A percentile compares a stretch with the other conserved stretches of the same genome.
Evolutionary conservation across 1,139 yeast species (phyloP).

Genomic region (Geotrichum restrictum): DNA sequence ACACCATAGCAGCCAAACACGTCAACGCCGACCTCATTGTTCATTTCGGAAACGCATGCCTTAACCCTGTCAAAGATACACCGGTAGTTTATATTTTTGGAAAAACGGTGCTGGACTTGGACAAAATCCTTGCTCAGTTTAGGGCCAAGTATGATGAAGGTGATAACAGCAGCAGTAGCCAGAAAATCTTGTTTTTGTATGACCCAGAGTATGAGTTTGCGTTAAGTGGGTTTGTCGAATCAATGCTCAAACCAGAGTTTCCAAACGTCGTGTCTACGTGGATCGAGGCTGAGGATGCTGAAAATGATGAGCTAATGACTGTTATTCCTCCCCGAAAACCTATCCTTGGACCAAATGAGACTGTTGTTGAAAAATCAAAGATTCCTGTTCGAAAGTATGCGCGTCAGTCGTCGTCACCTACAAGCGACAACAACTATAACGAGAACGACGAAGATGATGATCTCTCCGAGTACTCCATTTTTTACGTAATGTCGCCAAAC

Average conservation of each 20-base stretch:
- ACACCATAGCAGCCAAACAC: conserved; percentile 95
- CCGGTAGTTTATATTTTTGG: conserved; percentile 78
- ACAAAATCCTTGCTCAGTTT: conserved; percentile 27
- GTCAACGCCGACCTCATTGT: conserved; percentile 79
- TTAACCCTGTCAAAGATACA: conserved; percentile 65
- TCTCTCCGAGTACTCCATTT: conserved; percentile 35
- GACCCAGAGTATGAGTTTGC: conserved; percentile 34
- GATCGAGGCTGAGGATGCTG: conserved; percentile 17
- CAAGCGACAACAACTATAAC: no score
- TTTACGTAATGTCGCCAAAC: conserved; percentile 54
- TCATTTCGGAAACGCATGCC: conserved; percentile 93
- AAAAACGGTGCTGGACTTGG: conserved; percentile 31
- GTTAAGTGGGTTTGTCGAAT: conserved; percentile 24
- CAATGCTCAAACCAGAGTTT: conserved; percentile 16
- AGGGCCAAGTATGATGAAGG: conserved; percentile 16
- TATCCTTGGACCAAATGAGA: background rate
- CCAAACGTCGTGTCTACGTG: conserved; percentile 23
- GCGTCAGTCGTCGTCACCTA: background rate
- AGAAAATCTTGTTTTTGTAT: conserved; percentile 31
- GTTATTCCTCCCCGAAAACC: conserved; percentile 10
- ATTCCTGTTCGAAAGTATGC: conserved; percentile 12
- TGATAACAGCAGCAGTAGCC: conserved; percentile 13
- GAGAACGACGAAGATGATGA: conserved; percentile 3
- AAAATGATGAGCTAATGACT: background rate
- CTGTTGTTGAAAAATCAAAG: background rate